Base-by-base conservation (phyloP, 306 rosid genomes). In the Heteromeles arbutifolia region DNA sequence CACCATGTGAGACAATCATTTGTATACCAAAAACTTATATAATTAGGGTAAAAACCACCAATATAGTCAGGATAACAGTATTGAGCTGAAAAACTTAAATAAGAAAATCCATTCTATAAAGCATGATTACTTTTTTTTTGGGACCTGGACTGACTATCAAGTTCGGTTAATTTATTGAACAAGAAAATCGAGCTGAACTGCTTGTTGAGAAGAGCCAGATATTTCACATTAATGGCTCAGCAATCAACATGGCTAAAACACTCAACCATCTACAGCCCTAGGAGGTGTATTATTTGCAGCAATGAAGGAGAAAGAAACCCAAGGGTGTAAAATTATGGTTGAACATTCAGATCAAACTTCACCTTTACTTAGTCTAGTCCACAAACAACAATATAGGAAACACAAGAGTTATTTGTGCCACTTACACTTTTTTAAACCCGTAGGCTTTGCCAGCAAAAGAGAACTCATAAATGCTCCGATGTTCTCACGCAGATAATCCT, bases 401-500 rank as follows among this genome's bases (percentile, higher is more conserved):
- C 43, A 68, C 5, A 65, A 29, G 52, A 80, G 68, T 53, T 52
- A 74, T 50, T 10, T 65, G 73, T 29, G 75, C 32, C 61, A 85
- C 97, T 87, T 86, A 89, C 99, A 89, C 91, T 95, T 95, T 86
- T 95, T 95, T 79, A 95, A 86, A 73, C 97, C 97, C 31, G 83
- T 82, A 74, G 99, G 99, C 77, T 95, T 95, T 57, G 99, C 93
- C 72, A 70, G 84, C 85, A 95, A 87, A 74, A 95, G 87, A 79
- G 97, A 88, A 80, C 91, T 92, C 86, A 90, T 86, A 82, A 95
- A 90, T 68, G 97, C 97, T 64, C 99, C 93, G n/a, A 95, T 81
- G 84, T 95, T 95, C 83, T 89, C 97, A n/a, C 92, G 91, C 71
- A 95, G 72, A 58, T 82, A 72, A 32, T 95, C 96, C 74, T 95